Evolutionary conservation across 2,329 filamentous ascomycete genomes (phyloP).

Genomic region (Claviceps arundinis): DNA sequence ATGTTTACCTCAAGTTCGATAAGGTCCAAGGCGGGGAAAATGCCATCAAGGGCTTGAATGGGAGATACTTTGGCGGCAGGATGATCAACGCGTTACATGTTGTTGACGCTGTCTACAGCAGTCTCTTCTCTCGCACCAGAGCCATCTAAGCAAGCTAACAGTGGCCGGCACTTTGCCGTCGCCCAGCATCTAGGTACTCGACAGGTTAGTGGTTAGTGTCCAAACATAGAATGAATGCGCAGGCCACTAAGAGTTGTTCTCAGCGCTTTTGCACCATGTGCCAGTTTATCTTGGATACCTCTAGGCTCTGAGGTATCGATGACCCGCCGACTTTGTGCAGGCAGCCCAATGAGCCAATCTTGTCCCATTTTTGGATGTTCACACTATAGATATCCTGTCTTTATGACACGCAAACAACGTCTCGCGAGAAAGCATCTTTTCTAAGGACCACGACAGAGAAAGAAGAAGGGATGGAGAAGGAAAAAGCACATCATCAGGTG

Average conservation of each 20-base stretch:
- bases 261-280: conserved; percentile 2
- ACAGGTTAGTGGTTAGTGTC: conserved; percentile 21
- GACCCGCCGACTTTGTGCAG: neutral
- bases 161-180: conserved; percentile 25
- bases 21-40: conserved; percentile 91
- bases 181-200: conserved; percentile 33
- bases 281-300: neutral
- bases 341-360: neutral
- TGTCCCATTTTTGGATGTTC: neutral
- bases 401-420: too few relatives aligned
- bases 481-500: neutral
- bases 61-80: conserved; percentile 84
- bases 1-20: conserved; percentile 98
- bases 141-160: conserved; percentile 55
- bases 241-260: neutral
- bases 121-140: conserved; percentile 78
- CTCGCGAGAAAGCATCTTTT: neutral
- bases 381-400: too few relatives aligned
- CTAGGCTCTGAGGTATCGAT: neutral
- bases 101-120: conserved; percentile 97
- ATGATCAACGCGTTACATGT: conserved; percentile 92
- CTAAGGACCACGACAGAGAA: neutral
- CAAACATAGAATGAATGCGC: conserved; percentile 1
- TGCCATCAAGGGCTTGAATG: conserved; percentile 94
- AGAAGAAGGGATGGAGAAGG: neutral